Evolutionary conservation across 306 rosid genomes (phyloP).

Genomic region (Inga leiocalycina): DNA sequence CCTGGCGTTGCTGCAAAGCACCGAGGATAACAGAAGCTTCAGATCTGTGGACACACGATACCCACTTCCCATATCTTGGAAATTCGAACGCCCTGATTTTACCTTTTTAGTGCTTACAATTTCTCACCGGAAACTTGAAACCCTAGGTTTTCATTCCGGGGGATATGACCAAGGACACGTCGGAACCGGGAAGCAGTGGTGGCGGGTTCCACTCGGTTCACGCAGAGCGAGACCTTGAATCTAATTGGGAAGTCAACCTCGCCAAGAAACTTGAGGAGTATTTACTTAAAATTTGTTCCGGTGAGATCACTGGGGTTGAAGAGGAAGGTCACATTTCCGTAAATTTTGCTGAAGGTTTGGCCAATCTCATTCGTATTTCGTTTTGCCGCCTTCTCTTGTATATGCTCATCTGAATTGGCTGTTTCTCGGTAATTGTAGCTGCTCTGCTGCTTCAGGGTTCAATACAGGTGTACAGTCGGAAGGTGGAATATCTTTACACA

Average conservation of each 20-base stretch:
- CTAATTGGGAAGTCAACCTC: slow-evolving; percentile 97
- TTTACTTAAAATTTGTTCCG: slow-evolving; percentile 79
- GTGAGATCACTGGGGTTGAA: slow-evolving; percentile 68
- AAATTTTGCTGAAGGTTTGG: slow-evolving; percentile 89
- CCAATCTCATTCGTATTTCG: neutral
- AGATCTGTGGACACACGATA: slow-evolving; percentile 2
- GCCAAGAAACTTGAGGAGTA: slow-evolving; percentile 85
- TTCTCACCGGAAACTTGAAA: slow-evolving; percentile 26
- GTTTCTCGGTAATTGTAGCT: slow-evolving; percentile 64
- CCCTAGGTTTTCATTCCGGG: slow-evolving; percentile 45
- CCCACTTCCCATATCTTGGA: slow-evolving; percentile 9
- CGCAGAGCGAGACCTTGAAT: slow-evolving; percentile 85
- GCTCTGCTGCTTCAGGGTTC: slow-evolving; percentile 96
- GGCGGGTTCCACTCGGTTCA: slow-evolving; percentile 68
- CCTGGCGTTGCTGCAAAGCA: neutral
- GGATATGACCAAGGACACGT: slow-evolving; percentile 30
- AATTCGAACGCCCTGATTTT: slow-evolving; percentile 24
- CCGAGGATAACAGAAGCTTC: neutral
- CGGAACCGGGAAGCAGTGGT: slow-evolving; percentile 42
- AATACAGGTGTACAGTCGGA: slow-evolving; percentile 91
- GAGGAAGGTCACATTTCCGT: slow-evolving; percentile 56
- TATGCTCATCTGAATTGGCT: slow-evolving; percentile 30
- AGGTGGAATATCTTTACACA: slow-evolving; percentile 86
- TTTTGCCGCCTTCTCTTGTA: neutral
- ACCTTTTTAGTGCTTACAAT: neutral